Evolutionary conservation across 108 stramenopile genomes (phyloP).

Genomic region (Nitzschia sp.): DNA sequence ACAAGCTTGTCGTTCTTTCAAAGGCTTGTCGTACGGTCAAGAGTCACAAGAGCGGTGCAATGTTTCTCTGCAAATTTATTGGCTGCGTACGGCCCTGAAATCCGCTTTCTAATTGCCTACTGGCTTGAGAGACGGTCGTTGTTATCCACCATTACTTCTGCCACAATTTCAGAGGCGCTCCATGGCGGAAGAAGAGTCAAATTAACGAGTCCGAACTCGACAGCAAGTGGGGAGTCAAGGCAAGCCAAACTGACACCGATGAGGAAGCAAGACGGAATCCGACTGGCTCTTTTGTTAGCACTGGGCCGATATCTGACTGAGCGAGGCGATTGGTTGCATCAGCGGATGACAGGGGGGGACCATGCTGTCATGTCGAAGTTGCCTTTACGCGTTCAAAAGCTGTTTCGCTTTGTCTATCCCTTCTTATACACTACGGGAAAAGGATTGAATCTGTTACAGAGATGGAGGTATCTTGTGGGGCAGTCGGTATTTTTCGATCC

Average conservation of each 20-base stretch:
- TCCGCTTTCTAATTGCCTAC: slow-evolving; percentile 57
- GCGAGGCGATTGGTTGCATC: slow-evolving; percentile 31
- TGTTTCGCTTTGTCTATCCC: slow-evolving; percentile 56
- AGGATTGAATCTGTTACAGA: slow-evolving; percentile 53
- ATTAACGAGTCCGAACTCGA: slow-evolving; percentile 11
- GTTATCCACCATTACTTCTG: slow-evolving; percentile 33
- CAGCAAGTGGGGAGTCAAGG: background rate
- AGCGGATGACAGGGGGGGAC: background rate
- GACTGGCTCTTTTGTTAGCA: slow-evolving; percentile 63
- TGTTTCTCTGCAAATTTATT: slow-evolving; percentile 17
- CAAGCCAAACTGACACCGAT: slow-evolving; percentile 44
- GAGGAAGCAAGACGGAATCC: slow-evolving; percentile 45
- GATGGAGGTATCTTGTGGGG: slow-evolving; percentile 74
- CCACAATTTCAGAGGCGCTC: slow-evolving; percentile 69
- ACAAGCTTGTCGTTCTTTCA: background rate
- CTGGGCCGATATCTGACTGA: slow-evolving; percentile 71
- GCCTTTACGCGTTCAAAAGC: background rate
- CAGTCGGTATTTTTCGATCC: slow-evolving; percentile 66
- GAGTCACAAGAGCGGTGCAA: background rate
- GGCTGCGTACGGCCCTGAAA: slow-evolving; percentile 49
- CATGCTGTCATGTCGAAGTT: background rate
- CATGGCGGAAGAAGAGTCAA: slow-evolving; percentile 70
- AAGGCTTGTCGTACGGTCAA: background rate
- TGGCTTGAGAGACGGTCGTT: slow-evolving; percentile 56
- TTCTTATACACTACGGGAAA: slow-evolving; percentile 57